Evolutionary conservation across 768 basidiomycete species (phyloP), one percentile per base, ranked within the genome.

Genomic region (Lentinula lateritia): DNA sequence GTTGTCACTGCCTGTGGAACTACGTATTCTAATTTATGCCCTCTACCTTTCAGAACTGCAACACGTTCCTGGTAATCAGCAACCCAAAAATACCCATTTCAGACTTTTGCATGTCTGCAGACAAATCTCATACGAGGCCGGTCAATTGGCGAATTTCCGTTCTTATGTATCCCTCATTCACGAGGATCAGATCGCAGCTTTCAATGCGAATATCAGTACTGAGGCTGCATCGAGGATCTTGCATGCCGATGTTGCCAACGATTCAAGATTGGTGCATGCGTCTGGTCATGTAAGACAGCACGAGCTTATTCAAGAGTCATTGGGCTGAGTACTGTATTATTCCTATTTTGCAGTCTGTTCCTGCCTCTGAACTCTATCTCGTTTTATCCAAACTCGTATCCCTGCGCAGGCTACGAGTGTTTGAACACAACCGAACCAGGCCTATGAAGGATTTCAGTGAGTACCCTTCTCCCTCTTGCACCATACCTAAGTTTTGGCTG

Each of bases 221-320:
- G 61, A 64, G 56, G 41, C 64, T 28, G 67, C 67, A 39, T 55
- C 66, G n/a, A 68, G 55, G 15, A 66, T 78, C 18, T 60, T 65
- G 10, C 74, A 69, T 64, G 72, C 70, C 16, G 77, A 79, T 63
- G 74, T 76, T 53, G 76, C 73, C 48, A 78, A 75, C 64, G 78
- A 79, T 64, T 72, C 72, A 41, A 73, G 75, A 58, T 63, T 74
- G 54, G 62, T 73, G 34, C 58, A 62, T 67, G 53, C 18, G 48
- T 48, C 69, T 18, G 62, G 61, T 65, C 63, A 61, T 42, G 66
- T 70, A 67, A 63, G 65, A 65, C 20, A 20, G 52, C 8, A 13
- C 5, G 28, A 28, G 28, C 35, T 20, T 55, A 10, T 23, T 42
- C 53, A 41, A 41, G 38, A 9, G 20, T 56, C 39, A 48, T 61